Percentiles rank a stretch among this genome's conserved stretches.
phyloP scores from a whole-genome alignment of 371 early-diverging fungal genomes.

The Mucor piriformis region DNA sequence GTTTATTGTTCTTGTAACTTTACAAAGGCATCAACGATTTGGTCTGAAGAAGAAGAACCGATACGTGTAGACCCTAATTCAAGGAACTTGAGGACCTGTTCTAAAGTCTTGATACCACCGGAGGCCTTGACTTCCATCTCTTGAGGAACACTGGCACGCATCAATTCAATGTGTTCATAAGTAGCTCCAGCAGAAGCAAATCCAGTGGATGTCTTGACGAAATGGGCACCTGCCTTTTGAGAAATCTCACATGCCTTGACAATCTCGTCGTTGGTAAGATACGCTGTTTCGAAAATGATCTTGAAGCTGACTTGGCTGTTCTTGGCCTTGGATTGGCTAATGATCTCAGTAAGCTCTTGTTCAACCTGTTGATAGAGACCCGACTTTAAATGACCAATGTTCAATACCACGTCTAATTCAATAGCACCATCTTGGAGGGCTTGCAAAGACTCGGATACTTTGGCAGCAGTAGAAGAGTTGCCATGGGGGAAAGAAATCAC shows the following conservation, averaged over 20 bases:
- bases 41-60: slow-evolving; percentile 62
- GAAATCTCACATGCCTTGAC: slow-evolving; percentile 53
- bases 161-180: slow-evolving; percentile 56
- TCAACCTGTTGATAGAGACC: slow-evolving; percentile 50
- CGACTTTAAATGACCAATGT: slow-evolving; percentile 63
- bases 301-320: slow-evolving; percentile 57
- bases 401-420: slow-evolving; percentile 70
- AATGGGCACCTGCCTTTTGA: slow-evolving; percentile 63
- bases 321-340: slow-evolving; percentile 44
- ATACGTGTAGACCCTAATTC: slow-evolving; percentile 64
- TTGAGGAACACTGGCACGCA: slow-evolving; percentile 52
- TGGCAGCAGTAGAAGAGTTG: slow-evolving; percentile 57
- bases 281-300: slow-evolving; percentile 68
- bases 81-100: slow-evolving; percentile 60
- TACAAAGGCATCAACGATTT: slow-evolving; percentile 64
- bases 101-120: slow-evolving; percentile 65
- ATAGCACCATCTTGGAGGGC: slow-evolving; percentile 62
- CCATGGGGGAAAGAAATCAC: slow-evolving; percentile 74
- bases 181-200: slow-evolving; percentile 65
- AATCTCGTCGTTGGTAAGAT: slow-evolving; percentile 64
- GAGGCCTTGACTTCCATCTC: slow-evolving; percentile 67
- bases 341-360: slow-evolving; percentile 52
- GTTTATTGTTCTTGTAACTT: slow-evolving; percentile 3
- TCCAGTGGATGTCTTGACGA: slow-evolving; percentile 73
- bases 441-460: slow-evolving; percentile 60